These are phyloP conservation scores for Leucosporidium creatinivorum DNA, from an alignment of 768 basidiomycete genomes.

Conservation along the genomic window DNA sequence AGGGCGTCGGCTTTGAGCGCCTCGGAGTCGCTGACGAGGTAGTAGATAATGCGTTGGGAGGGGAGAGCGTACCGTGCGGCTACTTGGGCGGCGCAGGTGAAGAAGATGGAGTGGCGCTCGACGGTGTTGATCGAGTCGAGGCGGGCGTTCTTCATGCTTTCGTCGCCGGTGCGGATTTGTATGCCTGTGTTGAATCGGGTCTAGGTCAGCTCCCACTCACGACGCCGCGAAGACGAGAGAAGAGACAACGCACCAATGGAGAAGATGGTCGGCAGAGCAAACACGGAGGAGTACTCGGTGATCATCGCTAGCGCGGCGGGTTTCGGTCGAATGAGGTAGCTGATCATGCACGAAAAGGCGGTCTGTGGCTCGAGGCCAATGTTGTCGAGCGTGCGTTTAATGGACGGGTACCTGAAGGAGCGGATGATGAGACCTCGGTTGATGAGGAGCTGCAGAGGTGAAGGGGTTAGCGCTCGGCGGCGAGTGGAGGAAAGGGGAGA, in stretches of 20 bases:
- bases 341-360: conserved; percentile 23
- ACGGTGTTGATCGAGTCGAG: conserved; percentile 12
- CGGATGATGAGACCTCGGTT: conserved; percentile 27
- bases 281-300: conserved; percentile 20
- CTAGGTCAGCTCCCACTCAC: too few relatives aligned
- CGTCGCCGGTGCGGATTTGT: conserved; percentile 24
- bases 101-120: conserved; percentile 9
- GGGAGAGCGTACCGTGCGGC: conserved; percentile 15
- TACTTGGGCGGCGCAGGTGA: conserved; percentile 18
- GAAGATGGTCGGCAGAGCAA: conserved; percentile 20
- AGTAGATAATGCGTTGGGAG: conserved; percentile 22
- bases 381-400: neutral
- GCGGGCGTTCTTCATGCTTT: conserved; percentile 13
- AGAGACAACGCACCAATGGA: conserved; percentile 1
- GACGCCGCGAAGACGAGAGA: too few relatives aligned
- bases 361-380: conserved; percentile 8
- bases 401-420: conserved; percentile 5
- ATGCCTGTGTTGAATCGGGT: neutral
- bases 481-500: too few relatives aligned
- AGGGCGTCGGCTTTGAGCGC: conserved; percentile 16
- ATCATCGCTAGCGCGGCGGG: conserved; percentile 18
- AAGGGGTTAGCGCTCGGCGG: too few relatives aligned
- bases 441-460: conserved; percentile 6
- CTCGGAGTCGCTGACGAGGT: conserved; percentile 18
- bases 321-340: conserved; percentile 24